Percentiles rank a stretch among this genome's conserved stretches.
Conservation (phyloP, 129 eudicot genomes). For the Deinandra increscens region DNA sequence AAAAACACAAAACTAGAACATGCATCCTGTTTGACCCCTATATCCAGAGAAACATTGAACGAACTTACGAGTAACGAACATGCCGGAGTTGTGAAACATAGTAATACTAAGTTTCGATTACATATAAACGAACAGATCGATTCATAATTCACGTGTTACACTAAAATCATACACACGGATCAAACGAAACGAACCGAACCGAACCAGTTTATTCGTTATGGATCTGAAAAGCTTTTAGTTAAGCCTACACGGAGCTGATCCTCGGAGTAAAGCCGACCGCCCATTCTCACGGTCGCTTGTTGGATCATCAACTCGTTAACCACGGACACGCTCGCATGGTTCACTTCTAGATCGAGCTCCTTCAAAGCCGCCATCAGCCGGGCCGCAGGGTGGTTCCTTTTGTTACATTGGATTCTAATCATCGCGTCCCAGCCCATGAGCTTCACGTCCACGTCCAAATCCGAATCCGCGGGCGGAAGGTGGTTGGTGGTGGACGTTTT, state of each 20-base stretch:
- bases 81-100: too few species aligned
- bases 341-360: slow-evolving; percentile 74
- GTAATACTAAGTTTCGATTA: too few species aligned
- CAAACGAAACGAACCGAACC: too few species aligned
- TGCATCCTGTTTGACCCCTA: too few species aligned
- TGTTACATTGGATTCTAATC: slow-evolving; percentile 66
- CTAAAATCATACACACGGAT: too few species aligned
- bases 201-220: too few species aligned
- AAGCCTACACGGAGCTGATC: slow-evolving; percentile 71
- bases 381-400: slow-evolving; percentile 86
- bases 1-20: too few species aligned
- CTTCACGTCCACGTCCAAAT: slow-evolving; percentile 73
- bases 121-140: too few species aligned
- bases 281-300: slow-evolving; percentile 88
- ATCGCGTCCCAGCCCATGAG: slow-evolving; percentile 83
- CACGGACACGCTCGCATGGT: slow-evolving; percentile 84
- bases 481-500: not conserved
- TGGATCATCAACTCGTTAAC: slow-evolving; percentile 90
- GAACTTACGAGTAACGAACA: too few species aligned
- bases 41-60: too few species aligned
- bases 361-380: slow-evolving; percentile 68
- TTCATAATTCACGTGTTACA: too few species aligned
- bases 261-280: slow-evolving; percentile 52
- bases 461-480: slow-evolving; percentile 17
- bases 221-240: slow-evolving; percentile 46